These are phyloP conservation scores for Neurospora discreta DNA, from an alignment of 495 filamentous ascomycete genomes.

Conservation along the genomic window DNA sequence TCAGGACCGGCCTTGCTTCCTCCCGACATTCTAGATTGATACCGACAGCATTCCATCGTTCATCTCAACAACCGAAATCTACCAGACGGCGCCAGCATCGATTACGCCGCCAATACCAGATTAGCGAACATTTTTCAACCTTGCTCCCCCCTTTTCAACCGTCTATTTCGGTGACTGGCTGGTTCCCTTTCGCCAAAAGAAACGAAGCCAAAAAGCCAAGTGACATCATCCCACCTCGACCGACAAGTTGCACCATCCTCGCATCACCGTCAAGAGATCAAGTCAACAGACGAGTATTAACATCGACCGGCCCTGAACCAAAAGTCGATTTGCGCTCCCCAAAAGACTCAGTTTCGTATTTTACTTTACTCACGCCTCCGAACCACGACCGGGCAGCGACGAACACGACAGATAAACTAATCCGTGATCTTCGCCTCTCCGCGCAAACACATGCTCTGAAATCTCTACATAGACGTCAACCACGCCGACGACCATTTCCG, in stretches of 20 bases:
- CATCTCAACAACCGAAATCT: not conserved
- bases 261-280: not conserved
- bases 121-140: not conserved
- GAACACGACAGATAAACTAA: not conserved
- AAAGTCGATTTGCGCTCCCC: not conserved
- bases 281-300: not conserved
- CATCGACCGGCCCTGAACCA: not conserved
- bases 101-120: not conserved
- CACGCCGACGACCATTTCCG: conserved; percentile 6
- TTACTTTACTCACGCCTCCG: not conserved
- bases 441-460: not conserved
- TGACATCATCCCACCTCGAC: not conserved
- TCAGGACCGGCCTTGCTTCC: not conserved
- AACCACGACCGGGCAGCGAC: not conserved
- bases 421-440: not conserved
- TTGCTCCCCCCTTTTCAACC: not conserved
- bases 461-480: not conserved
- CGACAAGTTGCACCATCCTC: conserved; percentile 11
- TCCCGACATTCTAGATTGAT: not conserved
- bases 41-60: not conserved
- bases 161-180: not conserved
- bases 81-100: not conserved
- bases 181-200: not conserved
- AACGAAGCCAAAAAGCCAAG: not conserved
- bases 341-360: not conserved